A percentile compares a stretch with the other conserved stretches of the same genome.
Evolutionary conservation across 192 early-diverging fungal genomes (phyloP).

Genomic region (Coemansia sp.): DNA sequence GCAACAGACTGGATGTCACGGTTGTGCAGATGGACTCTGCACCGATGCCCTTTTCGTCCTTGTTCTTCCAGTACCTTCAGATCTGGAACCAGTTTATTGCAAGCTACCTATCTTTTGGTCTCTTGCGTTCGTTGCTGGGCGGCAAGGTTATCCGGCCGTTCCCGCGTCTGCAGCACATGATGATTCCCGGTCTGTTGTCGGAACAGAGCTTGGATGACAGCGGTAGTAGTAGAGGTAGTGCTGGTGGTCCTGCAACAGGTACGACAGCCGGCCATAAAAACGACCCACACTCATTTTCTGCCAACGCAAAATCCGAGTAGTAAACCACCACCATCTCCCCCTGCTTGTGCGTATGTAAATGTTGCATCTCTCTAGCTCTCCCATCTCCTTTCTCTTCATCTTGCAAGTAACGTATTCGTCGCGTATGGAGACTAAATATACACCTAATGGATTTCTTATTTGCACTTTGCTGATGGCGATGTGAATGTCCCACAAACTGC

Average conservation of each 20-base stretch:
- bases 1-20: slow-evolving; percentile 39
- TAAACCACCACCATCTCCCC: too few species aligned
- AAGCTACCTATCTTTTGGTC: slow-evolving; percentile 76
- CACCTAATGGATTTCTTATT: too few species aligned
- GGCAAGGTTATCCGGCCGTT: slow-evolving; percentile 81
- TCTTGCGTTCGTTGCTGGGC: slow-evolving; percentile 72
- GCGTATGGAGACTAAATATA: too few species aligned
- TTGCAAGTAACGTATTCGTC: too few species aligned
- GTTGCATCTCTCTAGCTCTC: not conserved
- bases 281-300: too few species aligned
- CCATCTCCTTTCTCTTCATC: not conserved
- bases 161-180: slow-evolving; percentile 76
- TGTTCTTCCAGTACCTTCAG: slow-evolving; percentile 93
- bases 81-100: slow-evolving; percentile 76
- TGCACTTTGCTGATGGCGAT: too few species aligned
- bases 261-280: too few species aligned
- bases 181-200: slow-evolving; percentile 61
- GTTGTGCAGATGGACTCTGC: slow-evolving; percentile 59
- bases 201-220: not conserved
- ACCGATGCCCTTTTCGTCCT: slow-evolving; percentile 70
- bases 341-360: too few species aligned
- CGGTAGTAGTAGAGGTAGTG: not conserved
- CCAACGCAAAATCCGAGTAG: too few species aligned
- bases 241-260: too few species aligned
- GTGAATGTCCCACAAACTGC: too few species aligned